Percentiles rank a stretch among this genome's conserved stretches.
Conservation (phyloP, 345 rosid species). For the Turritis glabra region DNA sequence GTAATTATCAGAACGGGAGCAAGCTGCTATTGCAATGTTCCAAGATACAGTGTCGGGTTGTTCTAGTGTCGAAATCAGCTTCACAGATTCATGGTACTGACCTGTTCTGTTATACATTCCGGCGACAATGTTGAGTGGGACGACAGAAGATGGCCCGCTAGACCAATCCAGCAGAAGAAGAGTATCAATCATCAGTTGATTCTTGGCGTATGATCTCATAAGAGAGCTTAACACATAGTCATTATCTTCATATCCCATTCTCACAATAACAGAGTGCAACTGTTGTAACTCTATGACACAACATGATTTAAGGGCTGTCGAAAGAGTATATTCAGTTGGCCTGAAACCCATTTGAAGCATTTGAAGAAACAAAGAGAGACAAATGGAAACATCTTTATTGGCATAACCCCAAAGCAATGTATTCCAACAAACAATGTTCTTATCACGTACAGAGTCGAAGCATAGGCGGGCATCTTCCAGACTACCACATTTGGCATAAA, state of each 20-base stretch:
- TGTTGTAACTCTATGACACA: slow-evolving; percentile 47
- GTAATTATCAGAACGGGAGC: slow-evolving; percentile 56
- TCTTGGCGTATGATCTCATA: slow-evolving; percentile 64
- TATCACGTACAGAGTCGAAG: slow-evolving; percentile 55
- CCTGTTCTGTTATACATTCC: slow-evolving; percentile 70
- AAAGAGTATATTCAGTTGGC: slow-evolving; percentile 77
- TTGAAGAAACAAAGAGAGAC: slow-evolving; percentile 48
- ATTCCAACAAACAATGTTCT: slow-evolving; percentile 84
- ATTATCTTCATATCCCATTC: slow-evolving; percentile 64
- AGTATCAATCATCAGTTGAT: slow-evolving; percentile 58
- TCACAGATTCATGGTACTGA: slow-evolving; percentile 55
- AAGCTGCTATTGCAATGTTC: slow-evolving; percentile 80
- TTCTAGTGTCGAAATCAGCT: slow-evolving; percentile 67
- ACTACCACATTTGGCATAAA: slow-evolving; percentile 63
- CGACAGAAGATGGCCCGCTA: slow-evolving; percentile 39
- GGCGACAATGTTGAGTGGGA: slow-evolving; percentile 59
- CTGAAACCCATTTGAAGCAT: slow-evolving; percentile 59
- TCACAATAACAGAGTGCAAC: slow-evolving; percentile 65
- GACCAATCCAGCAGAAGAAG: slow-evolving; percentile 46
- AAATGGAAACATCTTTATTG: slow-evolving; percentile 38
- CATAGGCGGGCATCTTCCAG: slow-evolving; percentile 57
- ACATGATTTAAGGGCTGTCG: slow-evolving; percentile 56
- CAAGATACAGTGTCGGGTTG: slow-evolving; percentile 77
- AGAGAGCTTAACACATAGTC: slow-evolving; percentile 71
- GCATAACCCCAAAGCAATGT: slow-evolving; percentile 71